phyloP scores from a whole-genome alignment of 345 rosid genomes.

The Tarenaya hassleriana region DNA sequence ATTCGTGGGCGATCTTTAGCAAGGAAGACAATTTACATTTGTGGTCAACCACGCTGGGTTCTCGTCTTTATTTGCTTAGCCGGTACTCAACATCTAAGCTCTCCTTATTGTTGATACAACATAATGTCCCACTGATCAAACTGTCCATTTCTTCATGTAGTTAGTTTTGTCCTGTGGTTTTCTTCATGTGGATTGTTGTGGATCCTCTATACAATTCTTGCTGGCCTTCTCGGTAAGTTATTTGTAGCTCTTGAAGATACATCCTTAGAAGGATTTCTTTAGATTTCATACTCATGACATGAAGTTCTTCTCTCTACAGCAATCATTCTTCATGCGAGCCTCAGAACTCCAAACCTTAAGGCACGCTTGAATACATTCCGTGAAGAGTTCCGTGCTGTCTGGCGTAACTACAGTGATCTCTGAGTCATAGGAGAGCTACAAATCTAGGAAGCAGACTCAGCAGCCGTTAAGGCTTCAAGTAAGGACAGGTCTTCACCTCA shows the following conservation, averaged over 20 bases:
- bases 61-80: constrained; percentile 19
- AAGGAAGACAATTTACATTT: constrained; percentile 30
- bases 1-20: constrained; percentile 32
- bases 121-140: constrained; percentile 10
- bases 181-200: constrained; percentile 31
- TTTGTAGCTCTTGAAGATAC: not conserved
- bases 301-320: constrained; percentile 15
- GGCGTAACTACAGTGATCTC: constrained; percentile 35
- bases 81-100: constrained; percentile 18
- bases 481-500: constrained; percentile 7
- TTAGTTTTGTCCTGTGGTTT: constrained; percentile 32
- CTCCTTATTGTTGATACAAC: not conserved
- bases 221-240: constrained; percentile 23
- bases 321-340: constrained; percentile 27
- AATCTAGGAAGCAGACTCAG: constrained; percentile 8
- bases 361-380: constrained; percentile 36
- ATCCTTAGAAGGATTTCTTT: not conserved
- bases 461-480: constrained; percentile 20
- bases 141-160: constrained; percentile 22
- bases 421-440: constrained; percentile 8
- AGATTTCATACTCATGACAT: constrained; percentile 8
- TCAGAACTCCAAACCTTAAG: constrained; percentile 35
- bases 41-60: constrained; percentile 35
- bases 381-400: constrained; percentile 34
- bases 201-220: constrained; percentile 27